Percentiles rank a stretch among this genome's conserved stretches.
Evolutionary conservation across 106 monocot genomes (phyloP).

Genomic region (Allium fistulosum): DNA sequence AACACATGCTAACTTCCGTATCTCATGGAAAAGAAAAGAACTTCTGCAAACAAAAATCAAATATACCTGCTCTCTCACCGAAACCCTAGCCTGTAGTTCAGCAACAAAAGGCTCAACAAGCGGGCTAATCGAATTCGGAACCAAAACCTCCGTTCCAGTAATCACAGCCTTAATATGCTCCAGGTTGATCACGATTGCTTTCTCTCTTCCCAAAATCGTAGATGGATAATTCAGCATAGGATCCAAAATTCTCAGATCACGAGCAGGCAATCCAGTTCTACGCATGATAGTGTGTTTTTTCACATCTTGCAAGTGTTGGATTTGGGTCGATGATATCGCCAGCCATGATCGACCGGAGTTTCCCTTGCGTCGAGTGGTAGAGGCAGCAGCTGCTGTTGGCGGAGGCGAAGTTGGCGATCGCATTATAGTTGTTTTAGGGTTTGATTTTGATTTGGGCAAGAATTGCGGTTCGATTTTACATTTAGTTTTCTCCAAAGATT

Average conservation of each 20-base stretch:
- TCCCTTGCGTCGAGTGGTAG: slow-evolving; percentile 18
- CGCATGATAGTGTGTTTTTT: slow-evolving; percentile 66
- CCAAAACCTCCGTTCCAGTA: slow-evolving; percentile 52
- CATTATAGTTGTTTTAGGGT: too few relatives aligned
- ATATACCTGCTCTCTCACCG: slow-evolving; percentile 11
- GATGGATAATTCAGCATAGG: slow-evolving; percentile 56
- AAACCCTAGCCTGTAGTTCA: slow-evolving; percentile 37
- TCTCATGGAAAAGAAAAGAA: not conserved
- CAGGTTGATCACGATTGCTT: slow-evolving; percentile 59
- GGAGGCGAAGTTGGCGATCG: not conserved
- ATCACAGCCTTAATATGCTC: slow-evolving; percentile 57
- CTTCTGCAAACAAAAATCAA: not conserved
- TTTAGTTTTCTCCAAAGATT: too few relatives aligned
- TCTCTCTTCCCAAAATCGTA: slow-evolving; percentile 52
- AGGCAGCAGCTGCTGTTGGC: not conserved
- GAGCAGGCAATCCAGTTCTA: slow-evolving; percentile 49
- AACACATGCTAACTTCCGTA: too few relatives aligned
- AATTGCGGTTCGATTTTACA: too few relatives aligned
- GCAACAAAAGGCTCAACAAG: slow-evolving; percentile 30
- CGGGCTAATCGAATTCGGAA: slow-evolving; percentile 41
- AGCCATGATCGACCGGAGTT: slow-evolving; percentile 37
- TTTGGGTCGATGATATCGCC: slow-evolving; percentile 33
- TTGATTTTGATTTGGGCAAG: too few relatives aligned
- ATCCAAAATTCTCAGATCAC: slow-evolving; percentile 57
- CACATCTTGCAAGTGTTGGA: slow-evolving; percentile 25